Evolutionary conservation across 2,329 filamentous ascomycete species (phyloP), one percentile per base, ranked within the genome.

Genomic region (Epicoccum sorghinum): DNA sequence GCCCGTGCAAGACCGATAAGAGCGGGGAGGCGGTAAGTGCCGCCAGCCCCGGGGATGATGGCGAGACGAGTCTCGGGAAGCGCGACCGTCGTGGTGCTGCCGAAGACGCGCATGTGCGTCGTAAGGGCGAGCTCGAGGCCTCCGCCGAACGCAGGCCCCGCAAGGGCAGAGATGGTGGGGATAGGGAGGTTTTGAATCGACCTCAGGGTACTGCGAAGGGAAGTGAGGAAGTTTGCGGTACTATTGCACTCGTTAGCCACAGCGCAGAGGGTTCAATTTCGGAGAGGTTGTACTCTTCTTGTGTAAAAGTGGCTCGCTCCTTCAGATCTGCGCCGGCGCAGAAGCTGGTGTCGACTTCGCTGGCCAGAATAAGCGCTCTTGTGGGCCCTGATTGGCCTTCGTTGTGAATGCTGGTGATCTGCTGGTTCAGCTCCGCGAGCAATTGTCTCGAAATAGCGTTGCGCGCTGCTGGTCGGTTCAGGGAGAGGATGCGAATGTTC

Each of bases 281-380:
- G 9, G 12, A 7, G 8, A 23, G 18, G 18, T 85, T 18, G 58
- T 75, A 96, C 92, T 97, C 89, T 65, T 91, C 84, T 57, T 82
- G 83, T 1, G 85, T 88, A 76, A 97, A 95, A 4, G 82, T 84
- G 54, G 84, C 83, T 25, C 93, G 81, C 80, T 97, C 93, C 73
- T 97, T 98, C 67, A 99, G 77, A 72, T 99, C 95, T 4, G 95
- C 95, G 33, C 95, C 95, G 0, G 95, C 91, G 75, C 95, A 99
- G 75, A 99, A 99, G 66, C 87, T 89, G 23, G 85, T 82, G 65
- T 97, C 91, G n/a, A 91, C 83, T 36, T 91, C 90, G 69, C 90
- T 96, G 9, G 91, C 89, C 13, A 99, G 67, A 36, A 99, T 85
- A 63, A 99, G 74, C 2, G 90, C 93, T 61, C 95, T 81, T 13